Conservation (phyloP, 2,329 filamentous ascomycete genomes). For the Penicillium brasilianum region DNA sequence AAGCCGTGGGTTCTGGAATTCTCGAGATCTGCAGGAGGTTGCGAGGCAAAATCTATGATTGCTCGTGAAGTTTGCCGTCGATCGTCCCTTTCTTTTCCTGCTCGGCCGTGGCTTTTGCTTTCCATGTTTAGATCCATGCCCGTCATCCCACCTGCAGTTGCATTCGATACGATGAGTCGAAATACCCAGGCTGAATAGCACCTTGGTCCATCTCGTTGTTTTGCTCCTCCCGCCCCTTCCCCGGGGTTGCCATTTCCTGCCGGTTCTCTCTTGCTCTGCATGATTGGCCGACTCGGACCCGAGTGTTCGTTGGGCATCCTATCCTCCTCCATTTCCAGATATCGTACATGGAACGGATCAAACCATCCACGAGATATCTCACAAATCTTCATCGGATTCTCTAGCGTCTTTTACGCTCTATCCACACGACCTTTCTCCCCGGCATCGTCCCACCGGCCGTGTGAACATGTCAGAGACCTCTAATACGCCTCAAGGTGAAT, state of each 20-base stretch:
- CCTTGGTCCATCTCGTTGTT: constrained; percentile 2
- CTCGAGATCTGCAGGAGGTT: constrained; percentile 11
- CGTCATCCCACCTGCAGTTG: constrained; percentile 9
- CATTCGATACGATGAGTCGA: constrained; percentile 21
- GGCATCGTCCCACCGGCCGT: constrained; percentile 6
- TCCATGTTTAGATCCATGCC: constrained; percentile 15
- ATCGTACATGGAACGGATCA: background rate
- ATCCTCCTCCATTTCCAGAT: background rate
- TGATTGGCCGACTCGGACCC: constrained; percentile 1
- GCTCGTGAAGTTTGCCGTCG: constrained; percentile 20
- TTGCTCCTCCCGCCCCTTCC: background rate
- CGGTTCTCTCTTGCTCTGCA: background rate
- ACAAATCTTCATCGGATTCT: background rate
- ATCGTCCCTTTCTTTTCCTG: constrained; percentile 4
- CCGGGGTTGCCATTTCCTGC: background rate
- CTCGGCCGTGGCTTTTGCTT: constrained; percentile 9
- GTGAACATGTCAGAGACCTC: constrained; percentile 37
- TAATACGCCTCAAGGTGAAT: constrained; percentile 27
- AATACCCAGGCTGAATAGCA: constrained; percentile 8
- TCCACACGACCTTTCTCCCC: background rate
- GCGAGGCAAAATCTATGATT: constrained; percentile 13
- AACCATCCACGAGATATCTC: background rate
- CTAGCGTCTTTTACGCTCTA: background rate
- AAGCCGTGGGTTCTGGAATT: constrained; percentile 6
- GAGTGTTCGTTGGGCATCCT: background rate